Evolutionary conservation across 805 yeast genomes (phyloP), one percentile per base, ranked within the genome.

Genomic region (Metschnikowia lunata): DNA sequence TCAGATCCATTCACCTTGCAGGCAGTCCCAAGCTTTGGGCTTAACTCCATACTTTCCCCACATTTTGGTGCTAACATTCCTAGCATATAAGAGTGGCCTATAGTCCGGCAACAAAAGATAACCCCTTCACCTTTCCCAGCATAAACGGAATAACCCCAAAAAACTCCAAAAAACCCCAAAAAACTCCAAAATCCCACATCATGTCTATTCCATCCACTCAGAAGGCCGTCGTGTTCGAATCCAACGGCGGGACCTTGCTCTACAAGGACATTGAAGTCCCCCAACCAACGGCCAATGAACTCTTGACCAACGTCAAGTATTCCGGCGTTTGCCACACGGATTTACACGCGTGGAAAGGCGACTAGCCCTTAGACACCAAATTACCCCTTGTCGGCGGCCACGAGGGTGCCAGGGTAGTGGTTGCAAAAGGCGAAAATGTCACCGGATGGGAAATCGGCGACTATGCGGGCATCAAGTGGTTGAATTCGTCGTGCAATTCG

Each of bases 301-400:
- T 88, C 55, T 76, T 88, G 63, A 74, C 88, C 69, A 81, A 88
- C 66, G 82, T 88, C 67, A 81, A 80, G 71, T 88, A 82, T 76
- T 80, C 95, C 26, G 96, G 96, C 69, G 95, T 88, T 45, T 88
- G 96, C 71, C 96, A 89, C 75, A 87, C 96, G 31, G 96, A 88
- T 63, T 78, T 88, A 64, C 96, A 88, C 73, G 95, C 95, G 44
- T 86, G 93, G 90, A 80, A 85, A 64, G 95, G 95, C 60, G 96
- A 88, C 71, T 88, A 95, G 95, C 93, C 95, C 40, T 72, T 84
- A 64, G 78, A 70, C 51, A 78, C 83, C 53, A 83, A 82, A 62
- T 72, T 83, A 48, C 91, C 93, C 23, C 71, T 85, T 55, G 89
- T 85, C 39, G 93, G 93, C 51, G 95, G 95, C 57, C 95, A 86